A percentile compares a stretch with the other conserved stretches of the same genome.
These are phyloP conservation scores for Irpex rosettiformis DNA, from an alignment of 1,284 basidiomycete genomes.

Conservation along the genomic window DNA sequence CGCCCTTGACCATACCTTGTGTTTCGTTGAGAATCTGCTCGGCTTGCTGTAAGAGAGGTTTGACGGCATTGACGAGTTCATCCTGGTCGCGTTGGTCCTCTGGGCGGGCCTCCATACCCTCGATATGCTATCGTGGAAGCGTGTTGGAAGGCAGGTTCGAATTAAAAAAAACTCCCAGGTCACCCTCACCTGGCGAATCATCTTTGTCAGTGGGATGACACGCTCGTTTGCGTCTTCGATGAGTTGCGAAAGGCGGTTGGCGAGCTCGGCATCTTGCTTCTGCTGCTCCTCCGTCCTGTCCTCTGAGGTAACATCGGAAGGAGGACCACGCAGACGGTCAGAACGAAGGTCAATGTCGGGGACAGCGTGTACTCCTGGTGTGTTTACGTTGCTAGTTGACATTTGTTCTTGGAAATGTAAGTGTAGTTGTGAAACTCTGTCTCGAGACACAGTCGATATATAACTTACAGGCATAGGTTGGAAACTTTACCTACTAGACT, in stretches of 20 bases:
- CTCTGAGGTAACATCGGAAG: not conserved
- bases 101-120: not conserved
- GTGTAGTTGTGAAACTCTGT: no score
- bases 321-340: not conserved
- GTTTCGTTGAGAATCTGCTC: not conserved
- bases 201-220: not conserved
- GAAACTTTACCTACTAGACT: not conserved
- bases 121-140: not conserved
- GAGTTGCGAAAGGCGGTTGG: not conserved
- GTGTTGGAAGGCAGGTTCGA: no score
- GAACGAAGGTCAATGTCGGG: not conserved
- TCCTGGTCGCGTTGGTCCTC: not conserved
- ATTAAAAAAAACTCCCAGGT: no score
- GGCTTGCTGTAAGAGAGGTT: not conserved
- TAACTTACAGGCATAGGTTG: not conserved
- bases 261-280: not conserved
- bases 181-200: not conserved
- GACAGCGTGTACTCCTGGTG: not conserved
- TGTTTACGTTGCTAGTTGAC: not conserved
- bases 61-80: not conserved
- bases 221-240: not conserved
- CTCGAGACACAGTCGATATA: not conserved
- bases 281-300: not conserved
- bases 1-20: not conserved
- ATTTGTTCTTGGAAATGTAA: no score